Conservation (phyloP, 2,329 filamentous ascomycete genomes). For the Botrytis porri region DNA sequence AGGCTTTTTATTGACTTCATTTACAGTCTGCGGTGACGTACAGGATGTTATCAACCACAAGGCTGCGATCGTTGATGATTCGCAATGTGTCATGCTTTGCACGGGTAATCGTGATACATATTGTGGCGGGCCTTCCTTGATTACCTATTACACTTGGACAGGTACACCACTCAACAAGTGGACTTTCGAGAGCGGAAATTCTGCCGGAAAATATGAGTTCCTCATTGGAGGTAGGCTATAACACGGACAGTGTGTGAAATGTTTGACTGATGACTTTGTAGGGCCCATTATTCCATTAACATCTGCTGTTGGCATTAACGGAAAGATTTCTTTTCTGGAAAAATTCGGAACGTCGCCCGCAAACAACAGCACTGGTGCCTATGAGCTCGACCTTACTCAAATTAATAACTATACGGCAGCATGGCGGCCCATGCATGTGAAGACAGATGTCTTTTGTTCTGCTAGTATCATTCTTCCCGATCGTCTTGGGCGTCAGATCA, state of each 20-base stretch:
- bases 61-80: conserved; percentile 14
- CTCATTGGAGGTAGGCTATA: conserved; percentile 49
- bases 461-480: conserved; percentile 62
- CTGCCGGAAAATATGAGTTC: conserved; percentile 56
- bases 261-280: not conserved
- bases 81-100: conserved; percentile 38
- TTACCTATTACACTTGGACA: conserved; percentile 25
- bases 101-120: conserved; percentile 40
- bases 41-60: conserved; percentile 17
- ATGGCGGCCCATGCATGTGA: conserved; percentile 59
- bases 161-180: conserved; percentile 49
- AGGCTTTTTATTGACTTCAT: not conserved
- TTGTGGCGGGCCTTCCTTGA: conserved; percentile 24
- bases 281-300: conserved; percentile 54
- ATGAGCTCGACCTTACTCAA: conserved; percentile 59
- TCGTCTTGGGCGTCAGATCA: conserved; percentile 61
- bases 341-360: conserved; percentile 55
- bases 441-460: conserved; percentile 67
- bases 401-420: conserved; percentile 51
- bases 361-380: conserved; percentile 61
- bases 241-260: not conserved
- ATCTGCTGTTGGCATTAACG: conserved; percentile 54
- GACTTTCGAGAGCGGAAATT: conserved; percentile 49
- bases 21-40: conserved; percentile 23
- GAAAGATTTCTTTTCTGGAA: conserved; percentile 60